Percentiles rank a stretch among this genome's conserved stretches.
phyloP scores from a whole-genome alignment of 306 rosid species.

The Cicer pinnatifidum region DNA sequence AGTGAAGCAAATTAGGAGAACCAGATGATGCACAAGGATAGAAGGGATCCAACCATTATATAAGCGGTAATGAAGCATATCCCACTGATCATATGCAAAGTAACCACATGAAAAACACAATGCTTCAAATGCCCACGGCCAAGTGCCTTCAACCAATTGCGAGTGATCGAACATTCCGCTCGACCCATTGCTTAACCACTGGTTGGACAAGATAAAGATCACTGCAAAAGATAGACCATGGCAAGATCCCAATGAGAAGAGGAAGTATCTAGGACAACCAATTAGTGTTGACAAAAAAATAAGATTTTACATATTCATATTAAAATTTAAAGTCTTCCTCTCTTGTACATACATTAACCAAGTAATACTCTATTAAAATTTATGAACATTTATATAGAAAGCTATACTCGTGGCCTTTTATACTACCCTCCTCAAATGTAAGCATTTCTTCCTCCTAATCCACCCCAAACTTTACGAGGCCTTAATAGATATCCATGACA shows the following conservation, averaged over 20 bases:
- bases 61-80: slow-evolving; percentile 73
- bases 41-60: slow-evolving; percentile 85
- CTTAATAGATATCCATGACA: neutral
- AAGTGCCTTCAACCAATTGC: slow-evolving; percentile 69
- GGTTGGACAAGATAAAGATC: slow-evolving; percentile 62
- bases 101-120: slow-evolving; percentile 96
- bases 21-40: slow-evolving; percentile 82
- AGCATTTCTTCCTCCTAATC: neutral
- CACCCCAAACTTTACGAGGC: neutral
- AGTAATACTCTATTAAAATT: neutral
- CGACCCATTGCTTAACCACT: slow-evolving; percentile 56
- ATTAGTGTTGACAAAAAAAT: slow-evolving; percentile 4
- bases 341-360: neutral
- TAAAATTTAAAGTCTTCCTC: neutral
- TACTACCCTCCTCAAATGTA: neutral
- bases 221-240: slow-evolving; percentile 56
- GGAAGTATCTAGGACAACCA: neutral
- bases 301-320: neutral
- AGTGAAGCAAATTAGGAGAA: slow-evolving; percentile 88
- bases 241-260: slow-evolving; percentile 30
- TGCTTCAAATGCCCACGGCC: slow-evolving; percentile 89
- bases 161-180: slow-evolving; percentile 85
- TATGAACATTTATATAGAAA: neutral
- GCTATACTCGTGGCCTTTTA: neutral
- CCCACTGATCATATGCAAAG: slow-evolving; percentile 98